phyloP scores from a whole-genome alignment of 352 stramenopile genomes.

The Thalassiosira mediterranea region DNA sequence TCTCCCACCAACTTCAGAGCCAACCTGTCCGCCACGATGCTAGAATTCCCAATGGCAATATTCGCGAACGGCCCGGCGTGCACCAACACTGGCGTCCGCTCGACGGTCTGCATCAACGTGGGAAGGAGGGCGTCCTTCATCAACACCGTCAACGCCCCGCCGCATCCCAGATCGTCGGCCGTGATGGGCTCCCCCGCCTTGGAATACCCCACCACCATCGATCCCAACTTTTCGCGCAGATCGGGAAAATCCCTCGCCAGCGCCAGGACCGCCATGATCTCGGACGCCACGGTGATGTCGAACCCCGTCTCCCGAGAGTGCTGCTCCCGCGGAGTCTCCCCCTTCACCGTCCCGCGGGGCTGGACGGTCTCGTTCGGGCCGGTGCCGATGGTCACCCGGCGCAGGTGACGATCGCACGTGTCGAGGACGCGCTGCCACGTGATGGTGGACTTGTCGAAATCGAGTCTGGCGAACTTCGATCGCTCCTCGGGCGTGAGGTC shows the following conservation, averaged over 20 bases:
- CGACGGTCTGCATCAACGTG: slow-evolving; percentile 97
- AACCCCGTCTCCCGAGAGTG: slow-evolving; percentile 85
- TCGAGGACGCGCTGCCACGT: slow-evolving; percentile 95
- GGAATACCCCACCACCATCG: slow-evolving; percentile 92
- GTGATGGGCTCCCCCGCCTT: slow-evolving; percentile 89
- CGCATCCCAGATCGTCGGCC: slow-evolving; percentile 95
- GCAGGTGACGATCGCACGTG: slow-evolving; percentile 96
- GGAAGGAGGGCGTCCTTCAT: slow-evolving; percentile 98
- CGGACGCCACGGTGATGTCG: slow-evolving; percentile 94
- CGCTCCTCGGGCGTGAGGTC: slow-evolving; percentile 94
- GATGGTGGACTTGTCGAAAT: slow-evolving; percentile 95
- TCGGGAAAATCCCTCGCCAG: slow-evolving; percentile 93
- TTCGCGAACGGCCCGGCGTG: slow-evolving; percentile 97
- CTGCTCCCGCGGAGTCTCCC: slow-evolving; percentile 51
- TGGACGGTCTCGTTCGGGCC: slow-evolving; percentile 91
- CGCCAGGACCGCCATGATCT: slow-evolving; percentile 98
- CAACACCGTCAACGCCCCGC: slow-evolving; percentile 94
- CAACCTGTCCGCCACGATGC: slow-evolving; percentile 96
- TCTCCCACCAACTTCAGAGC: slow-evolving; percentile 92
- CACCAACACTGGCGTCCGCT: slow-evolving; percentile 95
- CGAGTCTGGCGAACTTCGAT: slow-evolving; percentile 90
- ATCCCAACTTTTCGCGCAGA: slow-evolving; percentile 91
- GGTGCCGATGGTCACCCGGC: slow-evolving; percentile 89
- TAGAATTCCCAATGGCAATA: slow-evolving; percentile 97
- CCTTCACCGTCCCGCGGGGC: slow-evolving; percentile 62